Conservation (phyloP, 2,329 filamentous ascomycete genomes). For the Penicillium griseofulvum region DNA sequence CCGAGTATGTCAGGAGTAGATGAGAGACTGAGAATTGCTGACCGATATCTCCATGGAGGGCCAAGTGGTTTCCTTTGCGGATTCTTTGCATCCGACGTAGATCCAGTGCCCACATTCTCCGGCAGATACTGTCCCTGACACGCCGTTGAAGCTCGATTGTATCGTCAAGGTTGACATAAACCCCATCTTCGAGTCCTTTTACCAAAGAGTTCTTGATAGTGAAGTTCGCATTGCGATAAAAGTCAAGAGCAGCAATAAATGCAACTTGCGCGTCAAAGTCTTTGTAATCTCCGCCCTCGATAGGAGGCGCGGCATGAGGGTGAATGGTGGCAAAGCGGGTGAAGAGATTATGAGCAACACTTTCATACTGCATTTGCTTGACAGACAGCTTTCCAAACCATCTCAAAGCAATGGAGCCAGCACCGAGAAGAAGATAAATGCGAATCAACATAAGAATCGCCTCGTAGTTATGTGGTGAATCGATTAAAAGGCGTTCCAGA, state of each 20-base stretch:
- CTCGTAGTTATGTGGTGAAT: conserved; percentile 49
- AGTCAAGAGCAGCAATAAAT: conserved; percentile 41
- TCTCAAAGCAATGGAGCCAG: conserved; percentile 47
- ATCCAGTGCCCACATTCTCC: conserved; percentile 45
- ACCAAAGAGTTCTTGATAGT: conserved; percentile 38
- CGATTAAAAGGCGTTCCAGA: conserved; percentile 39
- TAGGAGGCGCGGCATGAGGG: conserved; percentile 42
- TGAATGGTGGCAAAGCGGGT: conserved; percentile 49
- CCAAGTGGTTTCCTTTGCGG: conserved; percentile 36
- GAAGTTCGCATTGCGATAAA: conserved; percentile 41
- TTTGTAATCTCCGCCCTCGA: conserved; percentile 40
- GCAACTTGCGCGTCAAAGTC: conserved; percentile 44
- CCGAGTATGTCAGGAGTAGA: background rate
- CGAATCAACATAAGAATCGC: conserved; percentile 45
- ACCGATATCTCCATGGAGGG: conserved; percentile 40
- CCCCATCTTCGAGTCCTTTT: conserved; percentile 42
- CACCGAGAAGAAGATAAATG: conserved; percentile 45
- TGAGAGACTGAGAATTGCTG: conserved; percentile 11
- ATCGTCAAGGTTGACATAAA: conserved; percentile 46
- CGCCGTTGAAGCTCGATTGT: conserved; percentile 41
- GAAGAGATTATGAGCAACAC: conserved; percentile 48
- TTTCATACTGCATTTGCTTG: conserved; percentile 51
- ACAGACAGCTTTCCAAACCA: conserved; percentile 47
- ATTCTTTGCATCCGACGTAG: conserved; percentile 42
- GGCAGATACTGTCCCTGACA: conserved; percentile 41